Evolutionary conservation across 2,329 filamentous ascomycete species (phyloP), one percentile per base, ranked within the genome.

Genomic region (Sordariomycetes sp.): DNA sequence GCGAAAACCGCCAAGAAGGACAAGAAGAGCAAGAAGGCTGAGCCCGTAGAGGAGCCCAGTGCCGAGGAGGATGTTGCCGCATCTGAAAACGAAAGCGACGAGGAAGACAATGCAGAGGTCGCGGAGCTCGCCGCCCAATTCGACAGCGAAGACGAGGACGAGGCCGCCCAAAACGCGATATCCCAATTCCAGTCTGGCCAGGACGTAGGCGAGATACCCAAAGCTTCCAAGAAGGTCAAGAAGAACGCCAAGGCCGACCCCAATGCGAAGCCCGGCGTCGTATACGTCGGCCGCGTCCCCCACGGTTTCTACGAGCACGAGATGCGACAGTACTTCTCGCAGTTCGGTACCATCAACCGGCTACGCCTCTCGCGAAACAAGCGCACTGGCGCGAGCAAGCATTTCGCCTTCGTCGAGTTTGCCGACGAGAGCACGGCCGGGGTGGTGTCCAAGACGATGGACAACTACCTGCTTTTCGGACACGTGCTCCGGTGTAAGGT

Each of bases 301-400:
- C 90, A 94, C 74, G 76, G 94, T 74, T 99, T 99, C 83, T 97
- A 93, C 79, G 94, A 99, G 76, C 83, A 91, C 67, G 88, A 97
- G 75, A 95, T 99, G 88, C 85, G 84, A 65, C 85, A 86, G 63
- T 99, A 97, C 78, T 96, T 97, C 69, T 82, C 85, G 58, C 94
- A 99, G 72, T 99, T 99, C 65, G 94, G 94, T 64, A 78, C 83
- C 16, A 90, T 99, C 66, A 82, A 78, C 57, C 85, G 74, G 59
- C 79, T 97, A 59, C 86, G 93, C 62, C 80, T 99, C 52, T 94
- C 91, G 32, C 87, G 94, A 66, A 97, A 96, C 79, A 90, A 89
- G 73, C 88, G 88, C 71, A 97, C 92, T 1, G 94, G 94, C 59
- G 84, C 85, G 60, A 91, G 88, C 70, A 96, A 94, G 77, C 94